phyloP scores from a whole-genome alignment of 805 yeast genomes.

The Wickerhamomyces queroliae region DNA sequence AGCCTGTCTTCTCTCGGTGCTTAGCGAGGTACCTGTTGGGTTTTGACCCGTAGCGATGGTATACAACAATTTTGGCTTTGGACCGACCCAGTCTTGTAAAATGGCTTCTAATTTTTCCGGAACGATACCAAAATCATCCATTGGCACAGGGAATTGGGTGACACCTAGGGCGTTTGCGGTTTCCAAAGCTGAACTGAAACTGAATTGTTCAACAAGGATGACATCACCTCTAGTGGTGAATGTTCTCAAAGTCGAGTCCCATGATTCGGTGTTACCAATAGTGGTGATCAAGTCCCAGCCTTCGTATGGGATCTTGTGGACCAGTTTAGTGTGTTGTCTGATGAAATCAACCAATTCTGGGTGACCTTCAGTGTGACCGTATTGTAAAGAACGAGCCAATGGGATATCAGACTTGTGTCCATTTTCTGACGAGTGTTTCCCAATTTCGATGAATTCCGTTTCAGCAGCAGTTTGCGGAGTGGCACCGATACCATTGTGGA shows the following conservation, averaged over 20 bases:
- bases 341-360: slow-evolving; percentile 62
- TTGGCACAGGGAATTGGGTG: slow-evolving; percentile 61
- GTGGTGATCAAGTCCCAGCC: slow-evolving; percentile 73
- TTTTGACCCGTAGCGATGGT: slow-evolving; percentile 95
- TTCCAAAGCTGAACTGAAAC: slow-evolving; percentile 83
- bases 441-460: slow-evolving; percentile 27
- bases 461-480: slow-evolving; percentile 34
- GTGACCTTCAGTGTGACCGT: slow-evolving; percentile 82
- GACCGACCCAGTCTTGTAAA: slow-evolving; percentile 66
- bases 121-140: slow-evolving; percentile 74
- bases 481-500: slow-evolving; percentile 72
- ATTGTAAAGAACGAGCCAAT: slow-evolving; percentile 82
- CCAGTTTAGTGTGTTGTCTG: slow-evolving; percentile 63
- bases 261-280: slow-evolving; percentile 85
- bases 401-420: slow-evolving; percentile 57
- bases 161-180: slow-evolving; percentile 71
- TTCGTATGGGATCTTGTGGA: slow-evolving; percentile 41
- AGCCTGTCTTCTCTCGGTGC: slow-evolving; percentile 67
- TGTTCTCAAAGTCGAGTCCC: slow-evolving; percentile 80
- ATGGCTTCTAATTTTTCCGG: slow-evolving; percentile 62
- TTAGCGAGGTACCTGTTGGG: slow-evolving; percentile 90
- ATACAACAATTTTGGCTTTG: slow-evolving; percentile 82
- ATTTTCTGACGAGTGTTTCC: slow-evolving; percentile 36
- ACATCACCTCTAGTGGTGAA: slow-evolving; percentile 75
- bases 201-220: slow-evolving; percentile 75